phyloP scores from a whole-genome alignment of 2,329 filamentous ascomycete genomes.

The Fusarium duplospermum region DNA sequence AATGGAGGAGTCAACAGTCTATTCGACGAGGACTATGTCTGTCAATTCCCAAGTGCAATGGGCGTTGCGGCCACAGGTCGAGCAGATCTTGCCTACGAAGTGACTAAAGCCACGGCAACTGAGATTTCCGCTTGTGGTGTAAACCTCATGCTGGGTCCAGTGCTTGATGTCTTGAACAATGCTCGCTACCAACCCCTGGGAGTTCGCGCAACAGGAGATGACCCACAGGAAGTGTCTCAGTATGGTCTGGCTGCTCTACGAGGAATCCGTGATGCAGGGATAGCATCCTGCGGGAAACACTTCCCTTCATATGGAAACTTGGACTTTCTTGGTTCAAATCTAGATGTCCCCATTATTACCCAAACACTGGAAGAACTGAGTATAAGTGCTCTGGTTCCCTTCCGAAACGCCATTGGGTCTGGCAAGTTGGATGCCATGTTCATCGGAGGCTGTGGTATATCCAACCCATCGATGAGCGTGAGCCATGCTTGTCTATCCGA shows the following conservation, averaged over 20 bases:
- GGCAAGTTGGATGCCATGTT: slow-evolving; percentile 92
- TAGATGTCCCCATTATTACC: slow-evolving; percentile 95
- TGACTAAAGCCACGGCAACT: slow-evolving; percentile 92
- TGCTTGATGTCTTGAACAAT: slow-evolving; percentile 93
- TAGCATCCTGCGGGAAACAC: slow-evolving; percentile 93
- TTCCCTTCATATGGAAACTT: slow-evolving; percentile 97
- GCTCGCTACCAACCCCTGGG: slow-evolving; percentile 90
- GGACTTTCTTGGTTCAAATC: slow-evolving; percentile 89
- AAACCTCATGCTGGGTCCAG: slow-evolving; percentile 94
- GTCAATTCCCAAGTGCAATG: slow-evolving; percentile 97
- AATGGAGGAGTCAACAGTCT: slow-evolving; percentile 98
- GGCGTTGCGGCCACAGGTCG: slow-evolving; percentile 93
- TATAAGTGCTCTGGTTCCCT: slow-evolving; percentile 90
- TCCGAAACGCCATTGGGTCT: slow-evolving; percentile 87
- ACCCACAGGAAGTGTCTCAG: slow-evolving; percentile 93
- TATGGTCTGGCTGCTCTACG: slow-evolving; percentile 92
- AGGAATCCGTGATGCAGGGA: slow-evolving; percentile 90
- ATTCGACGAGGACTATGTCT: slow-evolving; percentile 94
- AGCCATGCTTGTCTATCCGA: slow-evolving; percentile 95
- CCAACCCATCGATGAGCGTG: slow-evolving; percentile 90
- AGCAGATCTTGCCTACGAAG: slow-evolving; percentile 84
- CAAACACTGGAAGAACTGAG: slow-evolving; percentile 94
- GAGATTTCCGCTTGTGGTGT: slow-evolving; percentile 94
- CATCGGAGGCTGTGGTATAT: slow-evolving; percentile 93
- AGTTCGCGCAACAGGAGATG: slow-evolving; percentile 89